A percentile compares a stretch with the other conserved stretches of the same genome.
Evolutionary conservation across 2,329 filamentous ascomycete species (phyloP).

Genomic region (Talaromyces sp.): DNA sequence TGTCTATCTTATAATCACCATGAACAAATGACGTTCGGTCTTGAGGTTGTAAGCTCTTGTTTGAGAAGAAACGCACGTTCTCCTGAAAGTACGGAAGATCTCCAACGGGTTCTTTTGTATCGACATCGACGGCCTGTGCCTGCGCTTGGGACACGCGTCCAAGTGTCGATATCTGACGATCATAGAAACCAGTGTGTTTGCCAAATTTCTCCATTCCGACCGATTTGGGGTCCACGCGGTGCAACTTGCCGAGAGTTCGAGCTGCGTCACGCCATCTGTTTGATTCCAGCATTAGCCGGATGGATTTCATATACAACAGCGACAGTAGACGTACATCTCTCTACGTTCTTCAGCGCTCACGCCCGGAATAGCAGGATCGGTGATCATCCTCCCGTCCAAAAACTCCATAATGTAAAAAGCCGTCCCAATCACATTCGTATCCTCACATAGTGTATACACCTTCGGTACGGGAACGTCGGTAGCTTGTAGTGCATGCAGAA

Average conservation of each 20-base stretch:
- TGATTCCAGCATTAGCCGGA: background rate
- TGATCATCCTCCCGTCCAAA: constrained; percentile 87
- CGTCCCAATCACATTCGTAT: constrained; percentile 74
- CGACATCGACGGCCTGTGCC: constrained; percentile 68
- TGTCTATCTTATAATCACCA: constrained; percentile 96
- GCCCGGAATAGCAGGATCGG: constrained; percentile 76
- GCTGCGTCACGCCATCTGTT: constrained; percentile 76
- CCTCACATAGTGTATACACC: constrained; percentile 81
- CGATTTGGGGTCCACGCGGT: constrained; percentile 63
- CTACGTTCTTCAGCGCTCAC: constrained; percentile 65
- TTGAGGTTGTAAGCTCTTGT: constrained; percentile 65
- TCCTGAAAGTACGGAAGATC: constrained; percentile 78
- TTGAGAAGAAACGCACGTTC: constrained; percentile 72
- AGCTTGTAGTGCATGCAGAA: constrained; percentile 74
- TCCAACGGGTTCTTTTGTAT: constrained; percentile 72
- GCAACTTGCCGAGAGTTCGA: constrained; percentile 77
- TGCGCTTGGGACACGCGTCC: constrained; percentile 73
- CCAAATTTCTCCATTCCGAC: constrained; percentile 73
- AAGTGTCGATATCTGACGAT: constrained; percentile 81
- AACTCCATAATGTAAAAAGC: constrained; percentile 98
- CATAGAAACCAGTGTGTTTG: constrained; percentile 72
- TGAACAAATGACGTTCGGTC: constrained; percentile 81
- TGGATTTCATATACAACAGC: background rate
- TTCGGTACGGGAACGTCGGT: constrained; percentile 84
- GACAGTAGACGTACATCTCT: constrained; percentile 55